Evolutionary conservation across 805 yeast species (phyloP), one percentile per base, ranked within the genome.

Genomic region (Kodamaea leandrae): DNA sequence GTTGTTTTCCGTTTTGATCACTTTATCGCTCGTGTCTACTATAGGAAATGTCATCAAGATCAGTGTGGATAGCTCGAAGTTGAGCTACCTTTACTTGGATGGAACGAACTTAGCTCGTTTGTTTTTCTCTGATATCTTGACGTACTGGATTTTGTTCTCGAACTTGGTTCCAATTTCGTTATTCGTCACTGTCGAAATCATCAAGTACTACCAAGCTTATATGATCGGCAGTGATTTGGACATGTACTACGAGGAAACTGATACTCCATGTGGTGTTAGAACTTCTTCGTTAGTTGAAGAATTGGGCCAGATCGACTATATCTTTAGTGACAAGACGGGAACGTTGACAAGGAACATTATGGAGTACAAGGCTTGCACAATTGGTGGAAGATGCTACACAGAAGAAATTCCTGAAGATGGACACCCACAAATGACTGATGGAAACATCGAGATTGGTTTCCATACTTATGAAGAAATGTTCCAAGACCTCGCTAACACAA

Each of bases 301-400:
- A 54, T 71, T 93, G 49, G 99, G 99, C 19, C 99, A 93, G 61
- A 90, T 93, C 54, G 95, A 91, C 58, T 90, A 89, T 57, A 86
- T 93, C 16, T 93, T 93, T 66, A 86, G 96, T 61, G 99, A 93
- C 63, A 93, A 93, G 59, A 93, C 99, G 0, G 99, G 99, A 21
- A 93, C 99, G 0, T 71, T 93, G 44, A 93, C 99, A 0, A 70
- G 97, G 63, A 93, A 93, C 57, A 83, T 93, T 41, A 93, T 93
- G 99, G 98, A 89, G 63, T 93, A 87, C 66, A 89, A 86, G 59
- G 80, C 93, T 6, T 89, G 96, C 54, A 78, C 96, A 0, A 88
- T 93, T 57, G 97, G 89, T 2, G 99, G 98, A 0, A 78, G 78
- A 41, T 86, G 96, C 56, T 93, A 90, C 60, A 85, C 88, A 27